Evolutionary conservation across 2,329 filamentous ascomycete species (phyloP).

Genomic region (Aspergillus pseudoglaucus): DNA sequence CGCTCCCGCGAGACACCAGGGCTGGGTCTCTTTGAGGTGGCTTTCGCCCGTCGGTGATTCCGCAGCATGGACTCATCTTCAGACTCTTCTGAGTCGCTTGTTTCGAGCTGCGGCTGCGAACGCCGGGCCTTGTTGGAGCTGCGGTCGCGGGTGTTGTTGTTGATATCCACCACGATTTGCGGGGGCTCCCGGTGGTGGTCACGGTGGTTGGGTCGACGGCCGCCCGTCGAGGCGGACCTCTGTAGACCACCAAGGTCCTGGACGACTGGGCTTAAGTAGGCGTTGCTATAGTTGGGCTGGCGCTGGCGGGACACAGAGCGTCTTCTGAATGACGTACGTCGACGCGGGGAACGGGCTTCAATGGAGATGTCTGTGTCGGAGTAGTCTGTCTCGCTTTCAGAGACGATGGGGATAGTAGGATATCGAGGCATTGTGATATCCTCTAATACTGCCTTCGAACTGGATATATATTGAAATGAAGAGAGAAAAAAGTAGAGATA

Average conservation of each 20-base stretch:
- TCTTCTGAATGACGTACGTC: constrained; percentile 15
- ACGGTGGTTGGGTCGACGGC: constrained; percentile 18
- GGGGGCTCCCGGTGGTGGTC: constrained; percentile 10
- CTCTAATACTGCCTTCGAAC: background rate
- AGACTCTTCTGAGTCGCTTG: constrained; percentile 5
- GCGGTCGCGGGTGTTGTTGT: constrained; percentile 23
- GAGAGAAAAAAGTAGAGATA: constrained; percentile 3
- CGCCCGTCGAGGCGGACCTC: constrained; percentile 32
- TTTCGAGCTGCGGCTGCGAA: constrained; percentile 11
- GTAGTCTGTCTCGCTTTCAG: constrained; percentile 25
- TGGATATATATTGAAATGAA: background rate
- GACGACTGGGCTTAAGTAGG: constrained; percentile 21
- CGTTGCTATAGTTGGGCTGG: constrained; percentile 17
- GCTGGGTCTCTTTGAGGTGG: constrained; percentile 17
- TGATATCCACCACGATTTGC: constrained; percentile 31
- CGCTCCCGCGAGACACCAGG: constrained; percentile 18
- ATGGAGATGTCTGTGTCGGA: constrained; percentile 32
- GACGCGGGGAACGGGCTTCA: constrained; percentile 14
- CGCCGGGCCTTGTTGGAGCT: constrained; percentile 21
- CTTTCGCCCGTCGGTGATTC: constrained; percentile 11
- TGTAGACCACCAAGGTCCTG: constrained; percentile 18
- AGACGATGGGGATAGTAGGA: constrained; percentile 9
- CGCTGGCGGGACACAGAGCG: constrained; percentile 30
- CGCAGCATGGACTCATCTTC: constrained; percentile 16
- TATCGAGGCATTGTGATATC: background rate